A percentile compares a stretch with the other conserved stretches of the same genome.
These are phyloP conservation scores for Pseudodiploospora longispora DNA, from an alignment of 2,329 filamentous ascomycete genomes.

Conservation along the genomic window DNA sequence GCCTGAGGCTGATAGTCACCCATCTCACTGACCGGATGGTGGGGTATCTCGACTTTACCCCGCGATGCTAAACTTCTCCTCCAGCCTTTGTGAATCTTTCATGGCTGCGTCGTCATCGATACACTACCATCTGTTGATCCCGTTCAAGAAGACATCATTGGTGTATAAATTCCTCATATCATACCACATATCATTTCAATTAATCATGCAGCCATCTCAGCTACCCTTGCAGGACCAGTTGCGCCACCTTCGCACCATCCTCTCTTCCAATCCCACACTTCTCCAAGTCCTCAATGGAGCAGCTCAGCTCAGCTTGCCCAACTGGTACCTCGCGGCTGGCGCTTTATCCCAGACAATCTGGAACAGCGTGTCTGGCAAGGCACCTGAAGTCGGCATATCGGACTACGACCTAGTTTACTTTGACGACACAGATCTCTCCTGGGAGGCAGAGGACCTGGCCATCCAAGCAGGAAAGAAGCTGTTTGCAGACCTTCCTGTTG, in stretches of 20 bases:
- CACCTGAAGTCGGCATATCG: constrained; percentile 24
- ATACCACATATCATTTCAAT: no score
- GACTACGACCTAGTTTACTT: constrained; percentile 31
- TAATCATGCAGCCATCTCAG: constrained; percentile 7
- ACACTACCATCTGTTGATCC: no score
- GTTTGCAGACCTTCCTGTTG: constrained; percentile 21
- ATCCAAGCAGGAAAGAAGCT: constrained; percentile 22
- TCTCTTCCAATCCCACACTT: constrained; percentile 21
- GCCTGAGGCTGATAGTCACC: no score
- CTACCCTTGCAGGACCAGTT: constrained; percentile 21
- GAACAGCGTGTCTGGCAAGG: constrained; percentile 22
- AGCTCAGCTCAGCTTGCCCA: constrained; percentile 18
- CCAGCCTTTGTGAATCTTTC: no score
- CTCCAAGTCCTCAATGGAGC: constrained; percentile 19
- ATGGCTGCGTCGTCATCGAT: no score
- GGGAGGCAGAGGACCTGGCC: constrained; percentile 26
- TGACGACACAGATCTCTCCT: constrained; percentile 25
- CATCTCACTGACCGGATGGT: no score
- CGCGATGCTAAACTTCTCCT: no score
- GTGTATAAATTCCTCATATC: no score
- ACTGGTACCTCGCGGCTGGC: constrained; percentile 21
- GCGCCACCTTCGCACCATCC: constrained; percentile 12
- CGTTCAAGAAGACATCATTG: no score
- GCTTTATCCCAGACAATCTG: constrained; percentile 26
- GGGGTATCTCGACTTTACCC: no score